phyloP scores from a whole-genome alignment of 176 grass and related monocot genomes.

The Paspalum vaginatum region DNA sequence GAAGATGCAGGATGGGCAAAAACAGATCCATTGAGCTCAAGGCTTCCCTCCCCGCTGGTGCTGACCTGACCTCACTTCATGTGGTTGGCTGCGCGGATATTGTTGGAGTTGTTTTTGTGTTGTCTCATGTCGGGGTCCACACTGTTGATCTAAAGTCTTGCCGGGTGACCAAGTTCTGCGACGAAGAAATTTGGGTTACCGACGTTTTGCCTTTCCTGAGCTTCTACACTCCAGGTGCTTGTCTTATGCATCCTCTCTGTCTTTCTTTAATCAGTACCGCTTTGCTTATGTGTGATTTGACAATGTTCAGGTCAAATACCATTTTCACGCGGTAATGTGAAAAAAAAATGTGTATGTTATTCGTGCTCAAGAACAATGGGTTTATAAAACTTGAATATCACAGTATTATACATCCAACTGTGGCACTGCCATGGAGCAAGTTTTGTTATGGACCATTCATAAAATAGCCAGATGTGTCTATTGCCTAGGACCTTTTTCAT shows the following conservation, averaged over 20 bases:
- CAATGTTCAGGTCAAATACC: background rate
- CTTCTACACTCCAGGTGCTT: background rate
- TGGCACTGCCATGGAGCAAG: too few species aligned
- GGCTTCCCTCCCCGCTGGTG: background rate
- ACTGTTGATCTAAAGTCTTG: background rate
- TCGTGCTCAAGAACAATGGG: too few species aligned
- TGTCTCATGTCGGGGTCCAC: background rate
- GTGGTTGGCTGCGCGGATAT: background rate
- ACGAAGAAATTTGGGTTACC: background rate
- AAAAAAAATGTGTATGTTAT: too few species aligned
- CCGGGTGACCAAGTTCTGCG: background rate
- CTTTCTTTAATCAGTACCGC: background rate
- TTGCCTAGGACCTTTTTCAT: too few species aligned
- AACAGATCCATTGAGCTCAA: background rate
- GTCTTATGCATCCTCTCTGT: background rate
- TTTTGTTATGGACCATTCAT: background rate
- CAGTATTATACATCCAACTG: background rate
- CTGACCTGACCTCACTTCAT: background rate
- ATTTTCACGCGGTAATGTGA: background rate
- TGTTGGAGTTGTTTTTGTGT: background rate
- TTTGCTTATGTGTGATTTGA: background rate
- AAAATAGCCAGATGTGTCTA: too few species aligned
- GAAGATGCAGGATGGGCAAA: background rate
- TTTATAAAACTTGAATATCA: too few species aligned
- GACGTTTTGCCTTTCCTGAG: background rate